Percentiles rank a stretch among this genome's conserved stretches.
These are phyloP conservation scores for Ampelomyces quisqualis DNA, from an alignment of 2,329 filamentous ascomycete genomes.

Conservation along the genomic window DNA sequence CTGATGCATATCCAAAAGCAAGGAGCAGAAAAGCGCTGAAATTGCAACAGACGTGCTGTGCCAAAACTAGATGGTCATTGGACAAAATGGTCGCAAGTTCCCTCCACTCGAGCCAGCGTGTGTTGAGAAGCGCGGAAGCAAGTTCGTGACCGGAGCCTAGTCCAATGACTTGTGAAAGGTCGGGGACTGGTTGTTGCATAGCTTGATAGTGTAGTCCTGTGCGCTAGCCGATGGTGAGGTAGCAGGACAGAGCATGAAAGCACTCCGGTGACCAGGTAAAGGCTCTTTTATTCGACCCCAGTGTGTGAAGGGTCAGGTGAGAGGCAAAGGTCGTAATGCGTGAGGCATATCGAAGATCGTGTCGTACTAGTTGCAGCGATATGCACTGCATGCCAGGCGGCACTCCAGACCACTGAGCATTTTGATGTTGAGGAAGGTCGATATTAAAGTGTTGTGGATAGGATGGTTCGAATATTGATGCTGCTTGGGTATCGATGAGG, in stretches of 20 bases:
- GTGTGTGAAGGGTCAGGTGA: slow-evolving; percentile 22
- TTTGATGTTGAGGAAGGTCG: slow-evolving; percentile 17
- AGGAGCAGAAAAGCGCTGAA: slow-evolving; percentile 30
- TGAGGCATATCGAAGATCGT: slow-evolving; percentile 27
- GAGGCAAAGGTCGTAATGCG: slow-evolving; percentile 28
- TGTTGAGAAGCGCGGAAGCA: slow-evolving; percentile 30
- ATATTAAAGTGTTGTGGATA: slow-evolving; percentile 20
- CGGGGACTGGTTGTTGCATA: no score
- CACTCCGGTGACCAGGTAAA: slow-evolving; percentile 16
- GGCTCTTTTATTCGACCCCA: slow-evolving; percentile 23
- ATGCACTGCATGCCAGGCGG: slow-evolving; percentile 26
- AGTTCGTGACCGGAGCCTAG: slow-evolving; percentile 27
- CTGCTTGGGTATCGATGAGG: slow-evolving; percentile 18
- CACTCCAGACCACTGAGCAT: slow-evolving; percentile 17
- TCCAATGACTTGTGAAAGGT: no score
- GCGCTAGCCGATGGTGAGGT: slow-evolving; percentile 19
- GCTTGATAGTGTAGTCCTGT: slow-evolving; percentile 12
- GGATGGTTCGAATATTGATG: slow-evolving; percentile 15
- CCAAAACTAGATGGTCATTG: slow-evolving; percentile 31
- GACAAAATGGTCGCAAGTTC: slow-evolving; percentile 25
- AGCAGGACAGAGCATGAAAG: slow-evolving; percentile 11
- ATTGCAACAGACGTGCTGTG: slow-evolving; percentile 38
- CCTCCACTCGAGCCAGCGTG: slow-evolving; percentile 42
- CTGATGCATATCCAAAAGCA: slow-evolving; percentile 35
- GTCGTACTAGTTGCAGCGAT: slow-evolving; percentile 26